These are phyloP conservation scores for Blumeriella jaapii DNA, from an alignment of 2,329 filamentous ascomycete species.

Conservation along the genomic window DNA sequence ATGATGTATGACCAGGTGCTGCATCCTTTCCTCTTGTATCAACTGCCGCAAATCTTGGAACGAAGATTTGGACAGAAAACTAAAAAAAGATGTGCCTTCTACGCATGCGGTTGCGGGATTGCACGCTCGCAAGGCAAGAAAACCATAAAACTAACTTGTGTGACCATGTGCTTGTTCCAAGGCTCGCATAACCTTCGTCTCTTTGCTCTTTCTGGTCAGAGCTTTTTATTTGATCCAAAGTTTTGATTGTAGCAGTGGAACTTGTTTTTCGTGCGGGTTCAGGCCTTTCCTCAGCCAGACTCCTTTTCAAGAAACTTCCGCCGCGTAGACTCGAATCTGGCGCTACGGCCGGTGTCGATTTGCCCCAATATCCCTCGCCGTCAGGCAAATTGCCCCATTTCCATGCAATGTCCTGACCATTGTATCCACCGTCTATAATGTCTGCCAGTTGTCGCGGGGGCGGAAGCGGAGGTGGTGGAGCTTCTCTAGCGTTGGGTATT, in stretches of 20 bases:
- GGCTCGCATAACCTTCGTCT: conserved; percentile 29
- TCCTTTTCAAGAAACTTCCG: conserved; percentile 31
- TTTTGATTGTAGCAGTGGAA: conserved; percentile 32
- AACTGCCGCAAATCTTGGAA: no score
- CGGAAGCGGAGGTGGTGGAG: conserved; percentile 50
- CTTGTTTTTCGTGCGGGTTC: conserved; percentile 28
- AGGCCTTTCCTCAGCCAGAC: conserved; percentile 18
- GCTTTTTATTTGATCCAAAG: conserved; percentile 28
- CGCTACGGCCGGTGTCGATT: conserved; percentile 31
- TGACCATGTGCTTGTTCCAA: conserved; percentile 25
- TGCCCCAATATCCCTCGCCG: conserved; percentile 34
- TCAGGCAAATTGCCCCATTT: conserved; percentile 48
- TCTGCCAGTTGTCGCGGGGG: conserved; percentile 48
- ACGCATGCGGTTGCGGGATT: neutral
- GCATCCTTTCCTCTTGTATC: no score
- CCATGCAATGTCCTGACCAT: conserved; percentile 46
- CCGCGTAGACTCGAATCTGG: conserved; percentile 37
- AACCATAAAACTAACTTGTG: conserved; percentile 21
- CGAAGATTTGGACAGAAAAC: no score
- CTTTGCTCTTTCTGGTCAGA: conserved; percentile 16
- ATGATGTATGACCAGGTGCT: no score
- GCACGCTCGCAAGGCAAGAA: neutral
- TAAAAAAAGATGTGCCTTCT: no score
- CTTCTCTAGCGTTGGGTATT: conserved; percentile 45
- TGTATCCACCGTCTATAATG: conserved; percentile 37